Base-by-base conservation (phyloP, 2,329 filamentous ascomycete species). In the Talaromyces sp. region DNA sequence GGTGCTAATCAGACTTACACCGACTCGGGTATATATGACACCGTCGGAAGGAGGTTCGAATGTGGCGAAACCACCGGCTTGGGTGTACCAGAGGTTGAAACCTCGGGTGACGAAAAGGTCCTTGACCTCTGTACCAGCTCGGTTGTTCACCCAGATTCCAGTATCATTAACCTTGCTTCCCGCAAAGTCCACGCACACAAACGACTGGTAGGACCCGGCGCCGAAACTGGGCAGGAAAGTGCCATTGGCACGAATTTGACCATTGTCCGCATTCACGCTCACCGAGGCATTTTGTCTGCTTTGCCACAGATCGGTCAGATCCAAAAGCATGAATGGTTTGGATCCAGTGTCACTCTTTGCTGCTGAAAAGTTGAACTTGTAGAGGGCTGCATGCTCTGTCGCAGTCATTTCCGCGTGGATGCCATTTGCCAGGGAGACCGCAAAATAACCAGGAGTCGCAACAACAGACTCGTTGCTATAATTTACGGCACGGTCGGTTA, bases 151-250 rank as follows among this genome's bases (percentile, higher is more conserved):
- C 70, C 83, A 90, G 51, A 89, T 80, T 15, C 87, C 87, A 22
- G 74, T 82, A 66, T 88, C 83, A 42, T 80, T 75, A 4, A 89
- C 73, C 0, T 72, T 68, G 0, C 83, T 81, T 0, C 83, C 86
- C 10, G 72, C 70, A 64, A 90, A 89, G 66, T 89, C 87, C 2
- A 85, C 85, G 66, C 87, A 89, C 66, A 89, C 88, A 69, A 86
- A 81, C 3, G 84, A 73, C 15, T 75, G 73, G 67, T 86, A 90
- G 3, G 69, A 79, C 1, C 86, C 87, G 13, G 81, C 79, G 0
- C 85, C 85, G 62, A 90, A 90, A 58, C 84, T 88, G 1, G 86
- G 85, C 17, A 76, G 67, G 66, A 89, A 90, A 0, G 77, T 77
- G 1, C 82, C 86, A 62, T 78, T 80, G 9, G 86, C 87, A 4